Evolutionary conservation across 305 asterid genomes (phyloP).

Genomic region (Solanum hybrid): DNA sequence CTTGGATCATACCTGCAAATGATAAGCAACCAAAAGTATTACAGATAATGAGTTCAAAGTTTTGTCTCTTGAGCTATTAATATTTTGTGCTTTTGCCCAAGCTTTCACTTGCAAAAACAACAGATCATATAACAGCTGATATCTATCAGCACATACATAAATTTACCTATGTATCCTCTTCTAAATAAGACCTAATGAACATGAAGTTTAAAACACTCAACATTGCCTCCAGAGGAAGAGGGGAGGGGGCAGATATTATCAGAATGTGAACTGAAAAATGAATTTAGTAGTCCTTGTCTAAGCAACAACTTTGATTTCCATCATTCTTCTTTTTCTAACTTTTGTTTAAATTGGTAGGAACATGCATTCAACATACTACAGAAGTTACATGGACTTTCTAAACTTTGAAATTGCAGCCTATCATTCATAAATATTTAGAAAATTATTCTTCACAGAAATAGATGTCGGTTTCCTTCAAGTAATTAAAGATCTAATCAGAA

Average conservation of each 20-base stretch:
- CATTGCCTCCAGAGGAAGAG: background rate
- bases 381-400: background rate
- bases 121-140: background rate
- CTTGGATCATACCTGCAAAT: conserved; percentile 61
- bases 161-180: background rate
- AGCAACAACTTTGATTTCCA: background rate
- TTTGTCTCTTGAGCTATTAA: conserved; percentile 79
- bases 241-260: background rate
- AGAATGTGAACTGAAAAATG: background rate
- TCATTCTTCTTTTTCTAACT: background rate
- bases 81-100: conserved; percentile 81
- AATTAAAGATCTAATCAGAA: background rate
- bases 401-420: background rate
- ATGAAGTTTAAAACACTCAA: background rate
- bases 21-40: conserved; percentile 79
- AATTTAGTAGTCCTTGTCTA: background rate
- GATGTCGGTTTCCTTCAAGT: background rate
- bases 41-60: conserved; percentile 85
- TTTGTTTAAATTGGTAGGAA: background rate
- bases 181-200: background rate
- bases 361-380: background rate
- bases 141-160: background rate
- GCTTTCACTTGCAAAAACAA: conserved; percentile 58
- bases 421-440: background rate
- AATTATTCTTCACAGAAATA: background rate